Conservation (phyloP, 1,284 basidiomycete genomes). For the Trichosporon coremiiforme region DNA sequence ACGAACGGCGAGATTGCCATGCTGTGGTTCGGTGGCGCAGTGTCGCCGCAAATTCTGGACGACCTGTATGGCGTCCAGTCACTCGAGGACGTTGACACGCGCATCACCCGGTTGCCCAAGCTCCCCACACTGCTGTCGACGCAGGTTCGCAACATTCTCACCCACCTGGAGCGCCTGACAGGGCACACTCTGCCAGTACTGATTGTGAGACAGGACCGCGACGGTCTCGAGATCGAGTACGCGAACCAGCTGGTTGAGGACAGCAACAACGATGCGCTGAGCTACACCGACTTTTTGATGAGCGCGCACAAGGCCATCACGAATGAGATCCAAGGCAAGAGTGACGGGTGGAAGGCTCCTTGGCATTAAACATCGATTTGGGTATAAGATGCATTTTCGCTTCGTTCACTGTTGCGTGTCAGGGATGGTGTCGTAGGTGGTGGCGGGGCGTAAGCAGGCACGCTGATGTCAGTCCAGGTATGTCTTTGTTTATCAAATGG, state of each 20-base stretch:
- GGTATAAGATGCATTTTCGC: not conserved
- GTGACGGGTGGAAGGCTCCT: slow-evolving; percentile 52
- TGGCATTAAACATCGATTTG: slow-evolving; percentile 33
- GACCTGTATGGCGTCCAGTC: slow-evolving; percentile 88
- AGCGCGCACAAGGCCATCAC: slow-evolving; percentile 55
- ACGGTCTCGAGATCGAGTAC: slow-evolving; percentile 92
- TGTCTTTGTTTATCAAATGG: no score
- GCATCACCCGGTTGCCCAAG: slow-evolving; percentile 72
- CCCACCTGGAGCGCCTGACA: slow-evolving; percentile 68
- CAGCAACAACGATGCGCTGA: slow-evolving; percentile 91
- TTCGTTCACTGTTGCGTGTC: not conserved
- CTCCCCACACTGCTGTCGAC: slow-evolving; percentile 76
- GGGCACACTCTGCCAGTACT: slow-evolving; percentile 68
- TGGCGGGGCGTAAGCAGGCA: no score
- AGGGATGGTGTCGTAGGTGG: no score
- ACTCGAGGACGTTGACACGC: slow-evolving; percentile 70
- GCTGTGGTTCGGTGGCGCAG: slow-evolving; percentile 85
- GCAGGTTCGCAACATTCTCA: slow-evolving; percentile 82
- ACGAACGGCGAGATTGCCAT: slow-evolving; percentile 89
- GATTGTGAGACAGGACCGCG: slow-evolving; percentile 88
- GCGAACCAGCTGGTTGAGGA: slow-evolving; percentile 97
- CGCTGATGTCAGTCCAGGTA: no score
- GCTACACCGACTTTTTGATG: slow-evolving; percentile 70
- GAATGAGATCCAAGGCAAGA: slow-evolving; percentile 53
- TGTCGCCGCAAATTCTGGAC: slow-evolving; percentile 75